A percentile compares a stretch with the other conserved stretches of the same genome.
phyloP scores from a whole-genome alignment of 768 basidiomycete species.

The Boletus eberwhitei region DNA sequence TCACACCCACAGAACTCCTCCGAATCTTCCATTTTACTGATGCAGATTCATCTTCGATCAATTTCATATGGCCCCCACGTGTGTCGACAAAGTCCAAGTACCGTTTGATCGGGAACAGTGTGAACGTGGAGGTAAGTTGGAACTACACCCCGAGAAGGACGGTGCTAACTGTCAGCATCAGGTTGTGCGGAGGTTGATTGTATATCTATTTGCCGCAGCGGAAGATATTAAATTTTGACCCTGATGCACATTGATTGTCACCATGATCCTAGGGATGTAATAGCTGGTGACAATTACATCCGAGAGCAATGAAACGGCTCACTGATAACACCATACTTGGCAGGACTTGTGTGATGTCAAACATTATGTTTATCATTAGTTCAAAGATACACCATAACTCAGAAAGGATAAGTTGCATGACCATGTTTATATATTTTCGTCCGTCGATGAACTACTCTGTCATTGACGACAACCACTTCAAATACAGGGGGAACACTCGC shows the following conservation, averaged over 20 bases:
- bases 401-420: background rate
- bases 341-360: background rate
- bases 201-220: constrained; percentile 46
- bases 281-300: background rate
- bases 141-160: background rate
- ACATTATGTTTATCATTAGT: no score
- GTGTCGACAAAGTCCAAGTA: constrained; percentile 70
- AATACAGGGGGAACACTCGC: constrained; percentile 46
- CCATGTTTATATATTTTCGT: background rate
- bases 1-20: constrained; percentile 69
- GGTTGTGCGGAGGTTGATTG: constrained; percentile 54
- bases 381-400: no score
- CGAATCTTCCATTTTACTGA: constrained; percentile 59
- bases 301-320: no score
- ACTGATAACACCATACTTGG: no score
- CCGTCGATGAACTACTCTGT: background rate
- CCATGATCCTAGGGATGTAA: no score
- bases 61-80: constrained; percentile 60
- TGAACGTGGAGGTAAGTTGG: constrained; percentile 62
- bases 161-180: constrained; percentile 6
- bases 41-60: background rate
- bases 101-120: constrained; percentile 76
- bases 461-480: background rate
- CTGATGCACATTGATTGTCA: background rate
- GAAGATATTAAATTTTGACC: background rate